Base-by-base conservation (phyloP, 2,329 filamentous ascomycete species). In the Lecanicillium sp. region DNA sequence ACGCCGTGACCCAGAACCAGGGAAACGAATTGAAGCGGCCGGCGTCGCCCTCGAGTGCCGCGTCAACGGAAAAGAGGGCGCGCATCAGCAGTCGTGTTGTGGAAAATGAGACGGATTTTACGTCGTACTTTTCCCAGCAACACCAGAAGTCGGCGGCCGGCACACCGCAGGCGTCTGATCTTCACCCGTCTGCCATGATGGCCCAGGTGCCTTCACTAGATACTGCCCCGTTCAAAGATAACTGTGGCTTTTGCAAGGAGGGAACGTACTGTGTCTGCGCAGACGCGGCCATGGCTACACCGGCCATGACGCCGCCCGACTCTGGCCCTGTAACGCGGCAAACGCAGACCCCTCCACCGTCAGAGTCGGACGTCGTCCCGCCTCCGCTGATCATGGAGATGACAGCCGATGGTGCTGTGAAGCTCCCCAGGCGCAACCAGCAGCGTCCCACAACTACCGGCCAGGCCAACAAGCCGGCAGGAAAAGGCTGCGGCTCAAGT, bases 211-310 rank as follows among this genome's bases (percentile, higher is more conserved):
- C 64, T 14, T 53, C 64, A 3, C 42, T 56, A 29, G 56, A 54
- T 29, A 42, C 52, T 14, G 59, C 72, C 30, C 62, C 67, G 10
- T 67, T 73, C 5, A 72, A 77, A 45, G 85, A 90, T 50, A 74
- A 77, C 15, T 92, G 86, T 56, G 86, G 86, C 6, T 92, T 92
- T 62, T 92, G 86, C 60, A 77, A 81, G 45, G 84, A 89, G 43
- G 84, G 84, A 4, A 88, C 82, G 1, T 86, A 86, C 50, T 92
- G 86, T 54, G 79, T 88, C 47, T 92, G 86, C 58, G 85, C 84
- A 17, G 85, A 89, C 47, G 60, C 65, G 15, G 61, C 65, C 17
- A 55, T 65, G 44, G 58, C 56, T 9, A 61, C 59, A 22, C 59
- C 64, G 1, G 59, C 61, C 36, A 61, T 64, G 49, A 59, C 63